phyloP scores from a whole-genome alignment of 2,329 filamentous ascomycete species.

The Beauveria caledonica region DNA sequence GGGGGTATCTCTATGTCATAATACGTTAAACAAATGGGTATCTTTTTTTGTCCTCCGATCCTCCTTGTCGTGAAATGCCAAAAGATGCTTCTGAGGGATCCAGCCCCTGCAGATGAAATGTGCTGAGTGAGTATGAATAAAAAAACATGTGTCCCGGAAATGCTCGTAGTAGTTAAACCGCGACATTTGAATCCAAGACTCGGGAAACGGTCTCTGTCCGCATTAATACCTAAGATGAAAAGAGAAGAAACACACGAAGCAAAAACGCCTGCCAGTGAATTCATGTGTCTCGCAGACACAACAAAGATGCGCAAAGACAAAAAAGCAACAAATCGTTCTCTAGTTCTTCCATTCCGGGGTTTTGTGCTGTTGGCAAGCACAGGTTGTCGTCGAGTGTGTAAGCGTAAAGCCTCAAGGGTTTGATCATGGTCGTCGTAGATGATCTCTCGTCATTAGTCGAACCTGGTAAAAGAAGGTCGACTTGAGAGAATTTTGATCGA shows the following conservation, averaged over 20 bases:
- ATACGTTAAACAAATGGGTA: slow-evolving; percentile 10
- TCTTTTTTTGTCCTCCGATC: not conserved
- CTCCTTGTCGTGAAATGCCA: slow-evolving; percentile 1
- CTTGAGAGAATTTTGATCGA: not conserved
- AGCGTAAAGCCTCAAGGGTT: not conserved
- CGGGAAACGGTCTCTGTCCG: slow-evolving; percentile 10
- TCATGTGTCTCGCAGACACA: slow-evolving; percentile 1
- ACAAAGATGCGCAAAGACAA: not conserved
- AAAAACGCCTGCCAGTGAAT: slow-evolving; percentile 10
- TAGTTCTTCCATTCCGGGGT: slow-evolving; percentile 5
- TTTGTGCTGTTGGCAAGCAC: slow-evolving; percentile 1
- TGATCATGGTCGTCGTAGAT: not conserved
- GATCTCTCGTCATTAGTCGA: not conserved
- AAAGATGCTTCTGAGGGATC: not conserved
- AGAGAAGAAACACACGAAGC: not conserved
- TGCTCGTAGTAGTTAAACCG: slow-evolving; percentile 11
- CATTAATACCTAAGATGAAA: slow-evolving; percentile 13
- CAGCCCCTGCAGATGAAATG: slow-evolving; percentile 4
- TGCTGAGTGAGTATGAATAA: slow-evolving; percentile 3
- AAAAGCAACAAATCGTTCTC: slow-evolving; percentile 10
- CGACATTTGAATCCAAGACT: slow-evolving; percentile 12
- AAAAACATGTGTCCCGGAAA: slow-evolving; percentile 8
- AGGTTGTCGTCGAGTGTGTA: not conserved
- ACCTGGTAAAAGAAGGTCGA: not conserved
- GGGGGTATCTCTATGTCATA: slow-evolving; percentile 11